Evolutionary conservation across 768 basidiomycete species (phyloP), one percentile per base, ranked within the genome.

Genomic region (Tricholoma sp.): DNA sequence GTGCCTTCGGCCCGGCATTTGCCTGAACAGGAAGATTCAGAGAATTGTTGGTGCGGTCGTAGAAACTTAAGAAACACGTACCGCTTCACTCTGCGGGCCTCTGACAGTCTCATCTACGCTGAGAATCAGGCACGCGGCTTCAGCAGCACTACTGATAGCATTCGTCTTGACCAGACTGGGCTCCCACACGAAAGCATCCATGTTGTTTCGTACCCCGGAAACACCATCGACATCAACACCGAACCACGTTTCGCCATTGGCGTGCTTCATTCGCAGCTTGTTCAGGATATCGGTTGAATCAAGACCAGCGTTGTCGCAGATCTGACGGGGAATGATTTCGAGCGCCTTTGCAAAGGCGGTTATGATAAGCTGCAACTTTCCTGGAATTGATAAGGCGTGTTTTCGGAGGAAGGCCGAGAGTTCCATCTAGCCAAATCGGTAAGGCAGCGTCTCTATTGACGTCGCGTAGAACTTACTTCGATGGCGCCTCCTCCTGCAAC

Each of bases 101-200:
- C 90, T 80, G 27, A 98, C 94, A 5, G 97, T 99, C 78, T 99
- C 97, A 66, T 99, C 97, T 3, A 99, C 91, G 62, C 91, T 94
- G 57, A 99, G 75, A 64, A 98, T 93, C 70, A 99, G 72, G 72
- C 91, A 98, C 10, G 97, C 96, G 9, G 97, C 97, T 73, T 99
- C 97, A 9, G 91, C 81, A 5, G 97, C 97, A 67, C 95, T 96
- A 71, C 85, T 88, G 66, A 99, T 86, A 21, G 97, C 97, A 67
- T 99, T 99, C 47, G 86, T 74, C 76, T 98, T 99, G 66, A 98
- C 91, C 58, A 98, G 78, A 61, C 89, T 89, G 14, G 97, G 96
- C 69, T 98, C 97, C 96, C 97, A 98, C 7, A 99, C 96, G 67
- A 98, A 99, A 46, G 91, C 89, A 53, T 93, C 92, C 87, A 98